Conservation (phyloP, 1,284 basidiomycete species). For the Sanguinoderma infundibulare region DNA sequence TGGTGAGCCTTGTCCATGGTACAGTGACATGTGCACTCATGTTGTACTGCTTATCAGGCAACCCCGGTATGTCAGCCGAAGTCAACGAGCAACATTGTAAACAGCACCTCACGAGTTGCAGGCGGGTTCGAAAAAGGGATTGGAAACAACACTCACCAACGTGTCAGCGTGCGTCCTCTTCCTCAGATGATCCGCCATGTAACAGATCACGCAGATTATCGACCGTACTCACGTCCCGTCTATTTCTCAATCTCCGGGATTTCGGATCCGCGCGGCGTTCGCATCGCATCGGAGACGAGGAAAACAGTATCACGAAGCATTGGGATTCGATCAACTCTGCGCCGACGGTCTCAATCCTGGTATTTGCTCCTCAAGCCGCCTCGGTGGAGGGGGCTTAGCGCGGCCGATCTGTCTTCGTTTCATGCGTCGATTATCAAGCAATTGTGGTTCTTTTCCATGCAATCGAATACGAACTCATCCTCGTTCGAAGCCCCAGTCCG, state of each 20-base stretch:
- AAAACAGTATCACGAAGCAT: not conserved
- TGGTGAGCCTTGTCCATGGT: not conserved
- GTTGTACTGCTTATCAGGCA: not conserved
- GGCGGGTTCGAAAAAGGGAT: conserved; percentile 1
- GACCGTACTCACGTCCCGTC: not conserved
- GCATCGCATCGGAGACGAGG: not conserved
- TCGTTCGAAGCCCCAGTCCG: too few relatives aligned
- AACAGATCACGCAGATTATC: not conserved
- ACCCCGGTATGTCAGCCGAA: not conserved
- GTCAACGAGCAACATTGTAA: not conserved
- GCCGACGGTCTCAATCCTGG: not conserved
- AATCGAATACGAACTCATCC: too few relatives aligned
- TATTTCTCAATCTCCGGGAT: not conserved
- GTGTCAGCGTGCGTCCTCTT: not conserved
- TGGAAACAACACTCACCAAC: not conserved
- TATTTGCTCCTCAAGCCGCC: not conserved
- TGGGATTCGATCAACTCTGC: not conserved
- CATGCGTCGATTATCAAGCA: not conserved
- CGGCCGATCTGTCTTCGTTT: not conserved
- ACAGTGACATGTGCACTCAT: not conserved
- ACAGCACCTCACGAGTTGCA: not conserved
- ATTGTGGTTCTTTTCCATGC: too few relatives aligned
- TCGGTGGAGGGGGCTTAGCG: not conserved
- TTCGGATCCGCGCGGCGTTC: conserved; percentile 1
- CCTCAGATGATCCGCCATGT: not conserved